phyloP scores from a whole-genome alignment of 495 filamentous ascomycete genomes.

The Penicillium dipodomyicola region DNA sequence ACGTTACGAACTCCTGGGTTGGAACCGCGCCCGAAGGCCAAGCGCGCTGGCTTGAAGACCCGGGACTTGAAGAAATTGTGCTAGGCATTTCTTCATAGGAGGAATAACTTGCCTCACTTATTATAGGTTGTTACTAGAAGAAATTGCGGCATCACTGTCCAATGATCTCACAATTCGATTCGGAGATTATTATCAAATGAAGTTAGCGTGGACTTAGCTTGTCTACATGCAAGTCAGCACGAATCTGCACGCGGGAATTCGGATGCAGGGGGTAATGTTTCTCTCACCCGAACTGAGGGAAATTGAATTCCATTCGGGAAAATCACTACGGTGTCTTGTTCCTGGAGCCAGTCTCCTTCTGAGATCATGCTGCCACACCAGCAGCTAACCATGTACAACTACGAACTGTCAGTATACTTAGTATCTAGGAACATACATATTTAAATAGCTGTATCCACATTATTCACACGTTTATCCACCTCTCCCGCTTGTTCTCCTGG shows the following conservation, averaged over 20 bases:
- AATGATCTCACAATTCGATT: not conserved
- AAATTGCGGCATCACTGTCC: not conserved
- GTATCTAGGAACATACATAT: not conserved
- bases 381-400: not conserved
- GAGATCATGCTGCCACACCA: not conserved
- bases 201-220: not conserved
- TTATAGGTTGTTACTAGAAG: not conserved
- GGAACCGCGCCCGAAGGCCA: not conserved
- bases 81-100: not conserved
- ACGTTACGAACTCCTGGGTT: not conserved
- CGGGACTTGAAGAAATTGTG: not conserved
- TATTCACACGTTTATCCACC: not conserved
- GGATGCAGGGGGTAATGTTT: not conserved
- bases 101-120: not conserved
- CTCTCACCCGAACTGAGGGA: not conserved
- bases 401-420: not conserved
- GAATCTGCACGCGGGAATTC: not conserved
- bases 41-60: not conserved
- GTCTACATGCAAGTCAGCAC: not conserved
- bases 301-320: not conserved
- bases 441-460: not conserved
- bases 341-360: not conserved
- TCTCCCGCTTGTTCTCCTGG: not conserved
- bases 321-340: not conserved
- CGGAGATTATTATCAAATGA: not conserved